A percentile compares a stretch with the other conserved stretches of the same genome.
phyloP scores from a whole-genome alignment of 2,329 filamentous ascomycete genomes.

The Rhexocercosporidium sp. region DNA sequence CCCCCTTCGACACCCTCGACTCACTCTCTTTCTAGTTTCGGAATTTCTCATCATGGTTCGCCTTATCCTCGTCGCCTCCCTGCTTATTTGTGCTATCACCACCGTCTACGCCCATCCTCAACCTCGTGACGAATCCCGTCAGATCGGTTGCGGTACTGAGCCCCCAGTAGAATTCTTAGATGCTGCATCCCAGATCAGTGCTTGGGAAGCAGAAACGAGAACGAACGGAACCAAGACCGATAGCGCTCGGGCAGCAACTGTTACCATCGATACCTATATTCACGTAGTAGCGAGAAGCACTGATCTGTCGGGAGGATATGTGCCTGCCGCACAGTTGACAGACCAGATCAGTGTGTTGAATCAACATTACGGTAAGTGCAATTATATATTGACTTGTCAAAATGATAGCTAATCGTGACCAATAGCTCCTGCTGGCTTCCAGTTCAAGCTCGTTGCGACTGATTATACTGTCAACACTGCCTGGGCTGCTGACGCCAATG shows the following conservation, averaged over 20 bases:
- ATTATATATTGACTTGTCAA: background rate
- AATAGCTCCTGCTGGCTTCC: conserved; percentile 35
- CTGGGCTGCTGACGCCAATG: conserved; percentile 40
- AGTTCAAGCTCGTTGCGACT: conserved; percentile 40
- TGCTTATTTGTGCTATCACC: conserved; percentile 20
- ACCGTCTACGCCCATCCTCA: conserved; percentile 25
- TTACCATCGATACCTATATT: conserved; percentile 41
- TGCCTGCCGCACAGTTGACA: conserved; percentile 32
- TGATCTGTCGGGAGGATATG: conserved; percentile 34
- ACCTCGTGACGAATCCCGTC: conserved; percentile 8
- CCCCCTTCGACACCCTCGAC: background rate
- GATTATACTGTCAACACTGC: conserved; percentile 41
- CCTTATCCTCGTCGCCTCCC: conserved; percentile 28
- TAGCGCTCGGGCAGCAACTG: conserved; percentile 29
- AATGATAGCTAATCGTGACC: background rate
- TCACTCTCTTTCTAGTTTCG: background rate
- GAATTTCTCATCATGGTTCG: conserved; percentile 8
- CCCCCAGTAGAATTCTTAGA: conserved; percentile 31
- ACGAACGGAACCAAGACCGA: conserved; percentile 16
- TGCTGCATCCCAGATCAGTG: conserved; percentile 23
- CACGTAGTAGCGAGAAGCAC: conserved; percentile 41
- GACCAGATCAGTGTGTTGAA: conserved; percentile 35
- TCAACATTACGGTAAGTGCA: conserved; percentile 19
- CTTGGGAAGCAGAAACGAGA: conserved; percentile 8
- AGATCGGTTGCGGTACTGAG: conserved; percentile 26